phyloP scores from a whole-genome alignment of 1,284 basidiomycete species.

The Ustilago nuda region DNA sequence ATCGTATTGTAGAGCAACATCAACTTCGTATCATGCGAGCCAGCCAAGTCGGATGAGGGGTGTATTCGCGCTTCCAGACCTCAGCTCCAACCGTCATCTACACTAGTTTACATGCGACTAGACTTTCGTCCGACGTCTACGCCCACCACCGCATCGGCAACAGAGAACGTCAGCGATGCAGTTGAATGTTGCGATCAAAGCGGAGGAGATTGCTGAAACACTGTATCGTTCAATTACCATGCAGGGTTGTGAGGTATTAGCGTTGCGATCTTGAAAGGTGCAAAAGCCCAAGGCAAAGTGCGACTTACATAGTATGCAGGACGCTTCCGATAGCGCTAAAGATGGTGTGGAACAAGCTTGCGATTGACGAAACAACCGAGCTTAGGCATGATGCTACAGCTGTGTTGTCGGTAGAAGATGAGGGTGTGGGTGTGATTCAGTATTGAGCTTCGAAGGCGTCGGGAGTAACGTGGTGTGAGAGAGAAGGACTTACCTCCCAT shows the following conservation, averaged over 20 bases:
- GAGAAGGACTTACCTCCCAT: slow-evolving; percentile 29
- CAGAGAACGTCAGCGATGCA: slow-evolving; percentile 61
- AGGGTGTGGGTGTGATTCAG: neutral
- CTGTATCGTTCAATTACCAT: slow-evolving; percentile 3
- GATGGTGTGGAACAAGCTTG: slow-evolving; percentile 46
- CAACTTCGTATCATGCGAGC: neutral
- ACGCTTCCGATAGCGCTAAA: slow-evolving; percentile 52
- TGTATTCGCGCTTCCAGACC: neutral
- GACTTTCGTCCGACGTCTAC: slow-evolving; percentile 39
- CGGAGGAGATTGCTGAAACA: slow-evolving; percentile 46
- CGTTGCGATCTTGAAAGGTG: neutral
- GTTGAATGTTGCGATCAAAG: slow-evolving; percentile 53
- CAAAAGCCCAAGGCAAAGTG: no score
- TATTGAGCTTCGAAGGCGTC: neutral
- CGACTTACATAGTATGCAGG: slow-evolving; percentile 55
- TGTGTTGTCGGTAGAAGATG: neutral
- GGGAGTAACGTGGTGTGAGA: neutral
- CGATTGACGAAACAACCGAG: slow-evolving; percentile 52
- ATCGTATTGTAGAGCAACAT: slow-evolving; percentile 18
- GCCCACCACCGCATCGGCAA: slow-evolving; percentile 51
- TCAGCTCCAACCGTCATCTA: neutral
- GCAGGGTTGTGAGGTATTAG: slow-evolving; percentile 1
- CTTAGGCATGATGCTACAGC: slow-evolving; percentile 57
- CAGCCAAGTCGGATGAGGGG: neutral
- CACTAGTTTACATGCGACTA: neutral